A percentile compares a stretch with the other conserved stretches of the same genome.
Evolutionary conservation across 140 eudicot genomes (phyloP).

Genomic region (Oenanthe javanica): DNA sequence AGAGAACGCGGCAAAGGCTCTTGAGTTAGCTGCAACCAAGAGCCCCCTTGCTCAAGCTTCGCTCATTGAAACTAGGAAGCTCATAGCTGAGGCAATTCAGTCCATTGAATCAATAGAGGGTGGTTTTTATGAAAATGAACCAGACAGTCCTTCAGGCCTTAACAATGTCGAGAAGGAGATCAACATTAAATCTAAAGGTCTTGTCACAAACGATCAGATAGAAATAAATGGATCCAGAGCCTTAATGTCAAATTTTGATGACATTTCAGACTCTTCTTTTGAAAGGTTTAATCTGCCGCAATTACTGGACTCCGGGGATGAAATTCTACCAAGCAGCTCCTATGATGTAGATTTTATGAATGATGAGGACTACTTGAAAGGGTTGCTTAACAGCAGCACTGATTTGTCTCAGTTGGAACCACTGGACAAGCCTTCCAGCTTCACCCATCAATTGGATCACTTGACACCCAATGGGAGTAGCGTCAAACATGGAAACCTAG

Average conservation of each 20-base stretch:
- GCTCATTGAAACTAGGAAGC: conserved; percentile 66
- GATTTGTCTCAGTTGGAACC: conserved; percentile 20
- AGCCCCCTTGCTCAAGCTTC: conserved; percentile 83
- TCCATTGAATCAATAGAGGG: conserved; percentile 44
- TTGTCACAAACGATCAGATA: conserved; percentile 6
- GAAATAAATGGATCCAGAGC: conserved; percentile 47
- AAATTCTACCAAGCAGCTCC: conserved; percentile 11
- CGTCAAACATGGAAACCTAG: not conserved
- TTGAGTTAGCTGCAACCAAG: conserved; percentile 62
- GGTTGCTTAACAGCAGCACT: not conserved
- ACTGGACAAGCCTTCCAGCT: conserved; percentile 13
- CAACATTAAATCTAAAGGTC: conserved; percentile 18
- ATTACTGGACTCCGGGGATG: conserved; percentile 12
- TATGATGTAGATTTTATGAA: conserved; percentile 12
- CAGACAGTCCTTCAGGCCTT: conserved; percentile 3
- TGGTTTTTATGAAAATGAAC: conserved; percentile 13
- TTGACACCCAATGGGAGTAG: conserved; percentile 11
- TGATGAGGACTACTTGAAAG: not conserved
- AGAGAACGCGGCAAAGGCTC: conserved; percentile 76
- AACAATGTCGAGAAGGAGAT: conserved; percentile 17
- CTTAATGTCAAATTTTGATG: conserved; percentile 5
- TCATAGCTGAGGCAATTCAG: conserved; percentile 77
- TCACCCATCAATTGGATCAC: conserved; percentile 1
- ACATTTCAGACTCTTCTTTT: conserved; percentile 17
- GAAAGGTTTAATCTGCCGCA: conserved; percentile 13